Evolutionary conservation across 345 rosid species (phyloP).

Genomic region (Eucalyptus cloeziana): DNA sequence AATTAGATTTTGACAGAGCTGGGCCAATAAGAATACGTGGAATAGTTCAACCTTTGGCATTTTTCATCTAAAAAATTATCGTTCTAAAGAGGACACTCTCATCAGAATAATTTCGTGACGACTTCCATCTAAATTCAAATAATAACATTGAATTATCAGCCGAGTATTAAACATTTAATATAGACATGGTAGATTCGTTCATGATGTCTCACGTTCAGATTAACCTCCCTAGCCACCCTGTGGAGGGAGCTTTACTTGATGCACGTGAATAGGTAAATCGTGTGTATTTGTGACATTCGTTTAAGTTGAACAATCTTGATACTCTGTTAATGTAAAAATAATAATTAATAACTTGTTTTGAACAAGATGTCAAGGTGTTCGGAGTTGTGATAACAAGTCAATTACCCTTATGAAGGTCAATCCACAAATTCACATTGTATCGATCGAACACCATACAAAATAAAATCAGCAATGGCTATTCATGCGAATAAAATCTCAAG

Average conservation of each 20-base stretch:
- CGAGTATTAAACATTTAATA: not conserved
- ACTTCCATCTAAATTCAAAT: not conserved
- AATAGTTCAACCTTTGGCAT: not conserved
- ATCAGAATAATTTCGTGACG: not conserved
- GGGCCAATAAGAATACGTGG: not conserved
- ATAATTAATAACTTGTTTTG: too few species aligned
- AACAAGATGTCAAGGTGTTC: not conserved
- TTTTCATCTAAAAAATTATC: not conserved
- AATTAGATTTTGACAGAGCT: not conserved
- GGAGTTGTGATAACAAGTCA: not conserved
- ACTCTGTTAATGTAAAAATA: too few species aligned
- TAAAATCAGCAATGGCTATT: not conserved
- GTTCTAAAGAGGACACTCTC: not conserved
- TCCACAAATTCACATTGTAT: not conserved
- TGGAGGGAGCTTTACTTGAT: not conserved
- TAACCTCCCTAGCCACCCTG: not conserved
- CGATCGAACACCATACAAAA: not conserved
- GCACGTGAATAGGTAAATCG: not conserved
- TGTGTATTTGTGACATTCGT: not conserved
- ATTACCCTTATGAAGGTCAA: not conserved
- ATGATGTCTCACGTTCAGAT: accelerated
- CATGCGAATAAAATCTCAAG: not conserved
- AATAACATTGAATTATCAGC: not conserved
- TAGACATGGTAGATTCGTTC: not conserved
- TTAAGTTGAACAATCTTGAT: not conserved